Base-by-base conservation (phyloP, 148 eudicot genomes). In the Dysphania ambrosioides region DNA sequence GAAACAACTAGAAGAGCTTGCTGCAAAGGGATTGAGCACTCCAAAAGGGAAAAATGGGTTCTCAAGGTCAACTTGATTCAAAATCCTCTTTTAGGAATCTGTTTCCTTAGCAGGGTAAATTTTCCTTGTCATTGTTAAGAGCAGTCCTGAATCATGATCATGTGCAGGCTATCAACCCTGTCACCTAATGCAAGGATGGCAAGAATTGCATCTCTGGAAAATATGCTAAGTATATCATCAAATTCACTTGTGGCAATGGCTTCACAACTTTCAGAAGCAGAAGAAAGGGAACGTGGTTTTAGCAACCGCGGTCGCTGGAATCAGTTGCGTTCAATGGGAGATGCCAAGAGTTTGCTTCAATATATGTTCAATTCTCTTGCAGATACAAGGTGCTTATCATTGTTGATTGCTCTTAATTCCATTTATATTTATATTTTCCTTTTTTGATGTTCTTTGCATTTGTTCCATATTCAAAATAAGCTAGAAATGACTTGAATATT, bases 241-340 rank as follows among this genome's bases (percentile, higher is more conserved):
- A 90, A 95, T 83, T 95, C 98, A 67, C 90, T 95, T 30, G 98
- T 95, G 49, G 83, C 96, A 57, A 95, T 95, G 98, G 98, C 98
- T 69, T 95, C 98, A 80, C 98, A 95, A 79, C 98, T 95, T 75
- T 95, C 98, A 56, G 98, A 95, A 82, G 98, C 98, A 38, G 98
- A 95, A 84, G 98, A 95, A 79, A 78, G 98, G 47, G 98, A 95
- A 70, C 98, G 97, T 75, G 86, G 86, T 68, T 83, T 90, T 47
- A 86, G 83, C 66, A 84, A 67, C 72, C 98, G 97, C 76, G 96
- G 97, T 66, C 93, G 93, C 47, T 95, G 96, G 93, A 90, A 88
- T 83, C 97, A 92, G 61, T 82, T 95, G 79, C 90, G 98, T 36
- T 92, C 97, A 58, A 90, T 95, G 97, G 97, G 93, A 71, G 98